Evolutionary conservation across 257 asterid genomes (phyloP).

Genomic region (Nicotiana sylvestris): DNA sequence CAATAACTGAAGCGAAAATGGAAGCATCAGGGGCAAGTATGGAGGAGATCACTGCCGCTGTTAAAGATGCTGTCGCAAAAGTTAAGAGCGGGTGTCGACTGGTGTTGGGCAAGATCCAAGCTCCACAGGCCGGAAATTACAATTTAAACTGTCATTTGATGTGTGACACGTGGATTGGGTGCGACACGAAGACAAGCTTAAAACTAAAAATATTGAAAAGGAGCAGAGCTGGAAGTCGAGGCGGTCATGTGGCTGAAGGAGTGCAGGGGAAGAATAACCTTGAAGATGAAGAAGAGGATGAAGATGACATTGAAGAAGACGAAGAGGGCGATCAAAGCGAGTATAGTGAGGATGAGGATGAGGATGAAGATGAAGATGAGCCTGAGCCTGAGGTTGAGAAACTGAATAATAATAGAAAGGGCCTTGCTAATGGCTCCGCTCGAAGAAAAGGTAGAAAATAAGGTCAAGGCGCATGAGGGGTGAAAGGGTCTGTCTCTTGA

Average conservation of each 20-base stretch:
- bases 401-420: conserved; percentile 11
- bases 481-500: background rate
- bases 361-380: conserved; percentile 39
- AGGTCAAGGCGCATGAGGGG: background rate
- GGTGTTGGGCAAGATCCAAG: conserved; percentile 69
- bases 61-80: conserved; percentile 55
- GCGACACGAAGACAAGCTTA: conserved; percentile 45
- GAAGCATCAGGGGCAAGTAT: conserved; percentile 54
- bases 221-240: conserved; percentile 58
- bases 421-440: background rate
- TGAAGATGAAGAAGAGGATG: conserved; percentile 61
- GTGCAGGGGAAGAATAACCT: conserved; percentile 24
- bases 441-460: conserved; percentile 1
- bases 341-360: conserved; percentile 78
- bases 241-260: conserved; percentile 35
- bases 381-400: conserved; percentile 28
- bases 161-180: conserved; percentile 86
- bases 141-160: conserved; percentile 62
- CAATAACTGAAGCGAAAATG: conserved; percentile 60
- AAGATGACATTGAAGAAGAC: conserved; percentile 57
- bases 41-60: conserved; percentile 50
- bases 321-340: conserved; percentile 72
- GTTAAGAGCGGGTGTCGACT: conserved; percentile 69
- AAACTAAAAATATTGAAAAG: conserved; percentile 59
- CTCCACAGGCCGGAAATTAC: conserved; percentile 63